Percentiles rank a stretch among this genome's conserved stretches.
phyloP scores from a whole-genome alignment of 345 rosid genomes.

The Adansonia digitata region DNA sequence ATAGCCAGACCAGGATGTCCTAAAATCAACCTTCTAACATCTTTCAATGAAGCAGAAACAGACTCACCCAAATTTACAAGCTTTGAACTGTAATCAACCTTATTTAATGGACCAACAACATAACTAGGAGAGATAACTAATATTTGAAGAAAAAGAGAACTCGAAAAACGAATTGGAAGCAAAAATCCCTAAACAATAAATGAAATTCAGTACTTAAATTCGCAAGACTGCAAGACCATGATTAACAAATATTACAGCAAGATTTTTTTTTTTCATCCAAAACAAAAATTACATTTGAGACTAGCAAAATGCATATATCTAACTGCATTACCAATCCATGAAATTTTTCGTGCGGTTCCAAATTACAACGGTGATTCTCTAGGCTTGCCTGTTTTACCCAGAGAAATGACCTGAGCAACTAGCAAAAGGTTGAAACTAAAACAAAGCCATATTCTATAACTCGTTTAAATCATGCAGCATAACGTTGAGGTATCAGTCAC shows the following conservation, averaged over 20 bases:
- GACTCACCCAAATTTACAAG: too few relatives aligned
- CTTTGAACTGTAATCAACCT: too few relatives aligned
- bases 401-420: conserved; percentile 11
- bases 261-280: conserved; percentile 9
- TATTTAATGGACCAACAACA: too few relatives aligned
- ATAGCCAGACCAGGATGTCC: too few relatives aligned
- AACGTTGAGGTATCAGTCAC: conserved; percentile 43
- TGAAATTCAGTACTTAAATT: conserved; percentile 1
- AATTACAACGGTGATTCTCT: conserved; percentile 16
- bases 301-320: conserved; percentile 20
- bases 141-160: too few relatives aligned
- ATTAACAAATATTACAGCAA: conserved; percentile 27
- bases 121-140: too few relatives aligned
- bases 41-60: too few relatives aligned
- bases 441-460: conserved; percentile 20
- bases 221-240: conserved; percentile 26
- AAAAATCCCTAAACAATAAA: too few relatives aligned
- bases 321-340: conserved; percentile 19
- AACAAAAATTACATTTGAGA: conserved; percentile 30
- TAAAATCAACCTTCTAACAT: too few relatives aligned
- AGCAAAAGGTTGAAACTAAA: conserved; percentile 13
- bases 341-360: conserved; percentile 14
- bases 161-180: too few relatives aligned
- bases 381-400: conserved; percentile 18
- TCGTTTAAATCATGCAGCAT: conserved; percentile 1